Evolutionary conservation across 371 early-diverging fungal genomes (phyloP).

Genomic region (Mortierella sp.): DNA sequence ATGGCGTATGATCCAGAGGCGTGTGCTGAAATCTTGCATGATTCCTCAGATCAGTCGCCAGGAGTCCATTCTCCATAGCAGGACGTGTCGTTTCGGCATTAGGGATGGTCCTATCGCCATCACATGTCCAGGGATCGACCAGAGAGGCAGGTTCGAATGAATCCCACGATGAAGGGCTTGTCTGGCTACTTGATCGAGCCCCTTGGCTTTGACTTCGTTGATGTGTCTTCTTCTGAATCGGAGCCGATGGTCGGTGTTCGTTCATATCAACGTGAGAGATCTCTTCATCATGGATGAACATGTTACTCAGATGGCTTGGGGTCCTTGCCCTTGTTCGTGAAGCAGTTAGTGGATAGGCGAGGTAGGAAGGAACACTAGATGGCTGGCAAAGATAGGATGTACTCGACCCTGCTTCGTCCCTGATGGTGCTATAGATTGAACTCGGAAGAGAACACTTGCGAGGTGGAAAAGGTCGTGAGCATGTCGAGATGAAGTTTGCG

Average conservation of each 20-base stretch:
- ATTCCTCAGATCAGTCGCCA: no score
- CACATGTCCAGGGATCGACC: slow-evolving; percentile 4
- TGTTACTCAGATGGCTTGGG: slow-evolving; percentile 39
- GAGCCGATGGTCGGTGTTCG: background rate
- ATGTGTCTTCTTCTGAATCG: slow-evolving; percentile 7
- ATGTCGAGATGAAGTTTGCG: background rate
- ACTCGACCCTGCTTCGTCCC: slow-evolving; percentile 11
- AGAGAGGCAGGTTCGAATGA: slow-evolving; percentile 3
- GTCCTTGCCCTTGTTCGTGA: slow-evolving; percentile 8
- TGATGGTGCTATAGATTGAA: slow-evolving; percentile 7
- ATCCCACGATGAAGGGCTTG: slow-evolving; percentile 15
- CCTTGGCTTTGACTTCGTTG: slow-evolving; percentile 32
- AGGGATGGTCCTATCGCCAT: no score
- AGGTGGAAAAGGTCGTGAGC: slow-evolving; percentile 7
- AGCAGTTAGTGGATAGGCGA: background rate
- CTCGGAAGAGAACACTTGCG: slow-evolving; percentile 38
- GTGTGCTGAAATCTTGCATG: slow-evolving; percentile 14
- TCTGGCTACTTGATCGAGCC: background rate
- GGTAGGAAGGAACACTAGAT: background rate
- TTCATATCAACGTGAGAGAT: background rate
- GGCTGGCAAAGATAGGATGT: background rate
- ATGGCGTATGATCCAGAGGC: slow-evolving; percentile 32
- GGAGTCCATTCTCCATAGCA: no score
- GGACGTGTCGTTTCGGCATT: no score
- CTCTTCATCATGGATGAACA: slow-evolving; percentile 9